phyloP scores from a whole-genome alignment of 129 eudicot genomes.

The Centella asiatica region DNA sequence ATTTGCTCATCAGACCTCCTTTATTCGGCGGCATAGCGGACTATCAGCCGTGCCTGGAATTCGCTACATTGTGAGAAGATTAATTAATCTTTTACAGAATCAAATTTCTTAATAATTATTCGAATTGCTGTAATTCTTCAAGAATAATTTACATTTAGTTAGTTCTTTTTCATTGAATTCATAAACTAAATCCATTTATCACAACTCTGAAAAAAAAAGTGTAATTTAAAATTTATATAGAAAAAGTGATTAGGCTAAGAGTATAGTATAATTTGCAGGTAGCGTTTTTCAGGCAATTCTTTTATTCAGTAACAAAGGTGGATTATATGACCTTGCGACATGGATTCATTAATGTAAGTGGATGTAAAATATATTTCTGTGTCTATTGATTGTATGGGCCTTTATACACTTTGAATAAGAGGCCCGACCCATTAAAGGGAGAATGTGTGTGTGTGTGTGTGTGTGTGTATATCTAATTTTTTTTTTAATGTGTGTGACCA shows the following conservation, averaged over 20 bases:
- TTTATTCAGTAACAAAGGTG: slow-evolving; percentile 47
- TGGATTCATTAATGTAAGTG: slow-evolving; percentile 47
- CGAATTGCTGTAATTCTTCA: background rate
- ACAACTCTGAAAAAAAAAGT: too few relatives aligned
- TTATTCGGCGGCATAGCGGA: slow-evolving; percentile 65
- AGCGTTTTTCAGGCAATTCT: slow-evolving; percentile 44
- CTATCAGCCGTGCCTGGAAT: slow-evolving; percentile 53
- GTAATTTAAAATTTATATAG: too few relatives aligned
- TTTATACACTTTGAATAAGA: too few relatives aligned
- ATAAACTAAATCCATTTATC: too few relatives aligned
- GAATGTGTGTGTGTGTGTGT: too few relatives aligned
- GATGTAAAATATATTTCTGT: background rate
- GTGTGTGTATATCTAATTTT: too few relatives aligned
- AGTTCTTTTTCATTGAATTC: too few relatives aligned
- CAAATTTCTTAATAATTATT: too few relatives aligned
- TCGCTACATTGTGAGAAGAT: slow-evolving; percentile 54
- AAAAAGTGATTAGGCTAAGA: too few relatives aligned
- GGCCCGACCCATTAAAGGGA: background rate
- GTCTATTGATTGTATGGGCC: slow-evolving; percentile 8
- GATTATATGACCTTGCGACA: slow-evolving; percentile 50
- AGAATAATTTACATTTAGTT: too few relatives aligned
- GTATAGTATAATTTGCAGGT: slow-evolving; percentile 7
- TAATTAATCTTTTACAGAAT: background rate
- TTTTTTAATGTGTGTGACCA: background rate
- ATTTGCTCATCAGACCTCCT: slow-evolving; percentile 80